phyloP scores from a whole-genome alignment of 2,329 filamentous ascomycete species.

The Cladosporium halotolerans region DNA sequence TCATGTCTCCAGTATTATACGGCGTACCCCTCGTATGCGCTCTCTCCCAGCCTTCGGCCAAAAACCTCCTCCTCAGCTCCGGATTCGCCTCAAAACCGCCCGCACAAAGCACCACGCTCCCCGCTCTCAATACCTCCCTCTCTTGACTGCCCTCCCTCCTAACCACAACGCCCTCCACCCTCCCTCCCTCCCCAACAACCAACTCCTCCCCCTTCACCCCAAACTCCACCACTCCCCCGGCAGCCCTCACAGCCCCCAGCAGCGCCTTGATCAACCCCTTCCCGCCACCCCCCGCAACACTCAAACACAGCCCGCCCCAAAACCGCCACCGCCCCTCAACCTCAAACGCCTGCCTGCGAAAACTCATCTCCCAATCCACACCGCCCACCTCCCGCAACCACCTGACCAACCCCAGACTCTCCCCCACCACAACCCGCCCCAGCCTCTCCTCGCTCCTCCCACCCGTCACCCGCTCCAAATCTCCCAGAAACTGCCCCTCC shows the following conservation, averaged over 20 bases:
- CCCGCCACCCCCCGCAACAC: slow-evolving; percentile 50
- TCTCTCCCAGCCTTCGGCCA: slow-evolving; percentile 57
- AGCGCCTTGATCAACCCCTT: slow-evolving; percentile 53
- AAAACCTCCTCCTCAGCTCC: slow-evolving; percentile 48
- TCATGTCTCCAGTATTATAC: slow-evolving; percentile 56
- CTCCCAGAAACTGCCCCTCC: slow-evolving; percentile 46
- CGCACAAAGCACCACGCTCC: slow-evolving; percentile 49
- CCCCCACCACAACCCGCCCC: slow-evolving; percentile 42
- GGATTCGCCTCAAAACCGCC: slow-evolving; percentile 61
- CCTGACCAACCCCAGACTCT: slow-evolving; percentile 24
- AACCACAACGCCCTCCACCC: slow-evolving; percentile 30
- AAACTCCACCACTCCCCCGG: slow-evolving; percentile 43
- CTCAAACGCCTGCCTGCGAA: slow-evolving; percentile 61
- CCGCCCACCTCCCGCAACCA: slow-evolving; percentile 25
- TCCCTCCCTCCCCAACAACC: slow-evolving; percentile 28
- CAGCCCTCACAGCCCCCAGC: slow-evolving; percentile 35
- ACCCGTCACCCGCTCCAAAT: slow-evolving; percentile 52
- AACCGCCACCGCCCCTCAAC: slow-evolving; percentile 57
- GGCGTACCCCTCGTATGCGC: slow-evolving; percentile 58
- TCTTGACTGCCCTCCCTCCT: slow-evolving; percentile 17
- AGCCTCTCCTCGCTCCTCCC: slow-evolving; percentile 49
- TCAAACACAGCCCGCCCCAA: slow-evolving; percentile 60
- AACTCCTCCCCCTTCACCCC: slow-evolving; percentile 43
- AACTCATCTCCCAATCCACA: slow-evolving; percentile 44
- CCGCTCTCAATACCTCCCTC: slow-evolving; percentile 28